These are phyloP conservation scores for Solanum gracilifrons DNA, from an alignment of 257 asterid species.

Conservation along the genomic window DNA sequence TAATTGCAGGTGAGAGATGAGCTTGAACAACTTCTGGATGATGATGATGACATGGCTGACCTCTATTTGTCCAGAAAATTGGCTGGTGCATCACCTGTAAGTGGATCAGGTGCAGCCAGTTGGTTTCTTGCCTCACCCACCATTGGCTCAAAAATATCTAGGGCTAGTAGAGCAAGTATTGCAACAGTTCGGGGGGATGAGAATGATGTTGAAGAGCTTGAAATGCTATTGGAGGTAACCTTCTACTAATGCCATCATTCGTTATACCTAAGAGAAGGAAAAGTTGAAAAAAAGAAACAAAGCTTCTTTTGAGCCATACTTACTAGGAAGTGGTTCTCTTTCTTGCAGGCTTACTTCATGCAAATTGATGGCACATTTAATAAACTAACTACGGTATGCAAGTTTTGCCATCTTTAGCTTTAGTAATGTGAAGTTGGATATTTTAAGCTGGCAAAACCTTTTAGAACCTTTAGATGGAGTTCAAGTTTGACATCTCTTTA, in stretches of 20 bases:
- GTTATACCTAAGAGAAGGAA: not conserved
- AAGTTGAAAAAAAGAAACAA: not conserved
- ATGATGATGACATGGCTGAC: conserved; percentile 96
- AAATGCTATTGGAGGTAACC: conserved; percentile 85
- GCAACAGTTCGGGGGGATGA: conserved; percentile 83
- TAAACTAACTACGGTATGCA: conserved; percentile 72
- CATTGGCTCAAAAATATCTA: conserved; percentile 76
- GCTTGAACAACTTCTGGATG: conserved; percentile 93
- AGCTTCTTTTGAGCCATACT: not conserved
- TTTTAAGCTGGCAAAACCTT: not conserved
- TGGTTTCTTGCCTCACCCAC: conserved; percentile 77
- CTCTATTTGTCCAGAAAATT: conserved; percentile 82
- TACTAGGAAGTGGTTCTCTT: not conserved
- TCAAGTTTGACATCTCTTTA: not conserved
- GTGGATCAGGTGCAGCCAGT: conserved; percentile 71
- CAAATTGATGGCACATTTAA: conserved; percentile 83
- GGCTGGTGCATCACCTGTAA: conserved; percentile 60
- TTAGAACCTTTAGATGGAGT: not conserved
- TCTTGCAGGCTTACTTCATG: conserved; percentile 83
- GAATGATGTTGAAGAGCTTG: conserved; percentile 84
- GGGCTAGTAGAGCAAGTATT: conserved; percentile 80
- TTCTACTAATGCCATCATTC: not conserved
- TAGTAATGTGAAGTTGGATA: not conserved
- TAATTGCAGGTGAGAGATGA: conserved; percentile 80
- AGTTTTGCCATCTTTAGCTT: not conserved